Evolutionary conservation across 306 rosid genomes (phyloP).

Genomic region (Oemleria cerasiformis): DNA sequence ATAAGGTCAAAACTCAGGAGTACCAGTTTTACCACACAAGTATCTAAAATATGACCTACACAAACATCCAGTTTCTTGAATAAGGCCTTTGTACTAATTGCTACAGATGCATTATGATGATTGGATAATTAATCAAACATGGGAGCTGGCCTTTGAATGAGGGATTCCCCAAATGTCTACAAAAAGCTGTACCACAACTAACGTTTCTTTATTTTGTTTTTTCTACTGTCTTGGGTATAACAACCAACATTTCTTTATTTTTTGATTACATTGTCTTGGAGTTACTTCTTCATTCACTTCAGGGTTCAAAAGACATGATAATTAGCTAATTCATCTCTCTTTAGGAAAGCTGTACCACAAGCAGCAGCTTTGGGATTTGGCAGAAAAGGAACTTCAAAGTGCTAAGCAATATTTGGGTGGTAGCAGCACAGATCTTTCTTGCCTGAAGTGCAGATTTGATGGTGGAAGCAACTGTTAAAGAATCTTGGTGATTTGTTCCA

Average conservation of each 20-base stretch:
- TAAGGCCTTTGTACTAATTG: background rate
- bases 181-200: too few species aligned
- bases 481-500: constrained; percentile 73
- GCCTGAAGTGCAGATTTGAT: constrained; percentile 76
- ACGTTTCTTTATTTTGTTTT: too few species aligned
- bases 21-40: too few species aligned
- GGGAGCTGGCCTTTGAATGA: background rate
- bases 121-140: background rate
- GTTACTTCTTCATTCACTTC: constrained; percentile 21
- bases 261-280: constrained; percentile 12
- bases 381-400: constrained; percentile 67
- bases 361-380: constrained; percentile 62
- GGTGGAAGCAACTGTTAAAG: constrained; percentile 58
- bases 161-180: background rate
- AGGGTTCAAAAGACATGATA: constrained; percentile 13
- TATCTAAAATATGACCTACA: too few species aligned
- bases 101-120: background rate
- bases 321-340: constrained; percentile 23
- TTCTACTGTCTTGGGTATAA: constrained; percentile 72
- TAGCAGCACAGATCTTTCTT: constrained; percentile 42
- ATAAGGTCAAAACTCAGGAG: too few species aligned
- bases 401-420: constrained; percentile 50
- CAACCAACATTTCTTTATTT: constrained; percentile 9
- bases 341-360: constrained; percentile 69
- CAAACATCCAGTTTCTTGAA: too few species aligned